These are phyloP conservation scores for Begonia fuchsioides DNA, from an alignment of 306 rosid species.

Conservation along the genomic window DNA sequence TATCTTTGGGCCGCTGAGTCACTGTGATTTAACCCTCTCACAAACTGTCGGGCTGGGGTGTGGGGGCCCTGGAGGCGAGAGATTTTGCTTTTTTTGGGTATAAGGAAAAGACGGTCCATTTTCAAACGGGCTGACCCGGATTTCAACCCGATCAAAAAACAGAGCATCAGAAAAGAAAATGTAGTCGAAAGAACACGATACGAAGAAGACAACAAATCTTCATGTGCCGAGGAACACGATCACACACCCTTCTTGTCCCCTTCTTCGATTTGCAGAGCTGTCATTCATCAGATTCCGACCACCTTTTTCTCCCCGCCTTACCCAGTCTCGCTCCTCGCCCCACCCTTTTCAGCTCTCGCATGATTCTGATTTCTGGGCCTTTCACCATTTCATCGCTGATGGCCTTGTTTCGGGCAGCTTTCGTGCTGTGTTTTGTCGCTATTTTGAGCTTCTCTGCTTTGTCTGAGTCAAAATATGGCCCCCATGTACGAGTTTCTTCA, in stretches of 20 bases:
- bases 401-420: constrained; percentile 21
- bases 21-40: no score
- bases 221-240: not conserved
- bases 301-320: not conserved
- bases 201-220: not conserved
- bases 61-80: no score
- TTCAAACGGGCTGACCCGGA: no score
- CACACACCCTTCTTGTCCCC: not conserved
- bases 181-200: not conserved
- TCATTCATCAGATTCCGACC: not conserved
- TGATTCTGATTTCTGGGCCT: not conserved
- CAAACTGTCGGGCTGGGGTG: no score
- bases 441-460: constrained; percentile 12
- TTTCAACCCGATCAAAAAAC: no score
- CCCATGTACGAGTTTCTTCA: constrained; percentile 12
- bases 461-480: constrained; percentile 2
- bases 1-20: no score
- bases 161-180: not conserved
- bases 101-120: no score
- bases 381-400: constrained; percentile 18
- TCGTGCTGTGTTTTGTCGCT: constrained; percentile 5
- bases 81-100: no score
- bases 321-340: not conserved
- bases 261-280: not conserved
- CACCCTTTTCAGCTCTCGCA: not conserved